phyloP scores from a whole-genome alignment of 345 rosid species.

The Eucalyptus cloeziana region DNA sequence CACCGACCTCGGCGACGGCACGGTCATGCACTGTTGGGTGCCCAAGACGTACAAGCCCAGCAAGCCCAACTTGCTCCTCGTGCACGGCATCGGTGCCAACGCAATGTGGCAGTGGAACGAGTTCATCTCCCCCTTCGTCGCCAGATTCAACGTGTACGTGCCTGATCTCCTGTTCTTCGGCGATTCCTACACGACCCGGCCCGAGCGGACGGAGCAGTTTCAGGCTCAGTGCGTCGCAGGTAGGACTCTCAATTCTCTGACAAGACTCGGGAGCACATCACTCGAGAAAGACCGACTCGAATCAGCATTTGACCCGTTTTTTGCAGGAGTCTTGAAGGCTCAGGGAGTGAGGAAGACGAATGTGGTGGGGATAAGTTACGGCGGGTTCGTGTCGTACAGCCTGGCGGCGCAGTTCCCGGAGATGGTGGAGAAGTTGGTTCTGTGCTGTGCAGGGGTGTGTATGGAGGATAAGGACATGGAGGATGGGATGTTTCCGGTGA shows the following conservation, averaged over 20 bases:
- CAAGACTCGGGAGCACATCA: background rate
- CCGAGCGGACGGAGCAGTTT: constrained; percentile 6
- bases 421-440: constrained; percentile 3
- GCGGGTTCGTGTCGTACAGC: constrained; percentile 9
- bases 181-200: constrained; percentile 4
- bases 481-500: background rate
- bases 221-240: constrained; percentile 7
- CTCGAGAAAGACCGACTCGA: background rate
- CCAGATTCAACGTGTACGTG: constrained; percentile 9
- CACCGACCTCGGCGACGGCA: constrained; percentile 9
- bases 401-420: constrained; percentile 5
- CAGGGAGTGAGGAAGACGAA: background rate
- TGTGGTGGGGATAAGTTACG: constrained; percentile 11
- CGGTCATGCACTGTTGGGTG: constrained; percentile 12
- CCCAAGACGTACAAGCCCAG: background rate
- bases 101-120: constrained; percentile 11
- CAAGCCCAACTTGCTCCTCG: constrained; percentile 1
- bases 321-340: background rate
- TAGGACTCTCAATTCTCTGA: background rate
- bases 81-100: constrained; percentile 13
- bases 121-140: background rate
- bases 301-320: background rate
- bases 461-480: constrained; percentile 10
- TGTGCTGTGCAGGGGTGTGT: constrained; percentile 4
- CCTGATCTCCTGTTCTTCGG: constrained; percentile 16